These are phyloP conservation scores for Daphne laureola DNA, from an alignment of 441 rosid species.

Conservation along the genomic window DNA sequence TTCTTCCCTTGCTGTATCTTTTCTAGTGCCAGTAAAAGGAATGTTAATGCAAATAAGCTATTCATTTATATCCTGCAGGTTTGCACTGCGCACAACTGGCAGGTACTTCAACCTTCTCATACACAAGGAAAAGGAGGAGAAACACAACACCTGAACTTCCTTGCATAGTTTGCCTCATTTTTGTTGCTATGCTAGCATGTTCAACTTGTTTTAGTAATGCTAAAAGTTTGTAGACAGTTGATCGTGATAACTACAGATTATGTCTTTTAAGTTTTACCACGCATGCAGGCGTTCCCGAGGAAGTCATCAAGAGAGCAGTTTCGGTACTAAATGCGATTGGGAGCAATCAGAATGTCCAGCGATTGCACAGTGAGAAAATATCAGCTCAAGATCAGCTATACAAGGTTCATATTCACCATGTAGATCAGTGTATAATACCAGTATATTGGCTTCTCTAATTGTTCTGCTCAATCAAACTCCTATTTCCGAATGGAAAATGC, in stretches of 20 bases:
- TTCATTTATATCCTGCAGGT: slow-evolving; percentile 39
- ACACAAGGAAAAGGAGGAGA: not conserved
- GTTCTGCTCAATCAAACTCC: slow-evolving; percentile 6
- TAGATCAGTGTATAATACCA: not conserved
- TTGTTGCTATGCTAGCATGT: too few species aligned
- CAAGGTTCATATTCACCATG: slow-evolving; percentile 38
- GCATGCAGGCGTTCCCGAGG: slow-evolving; percentile 67
- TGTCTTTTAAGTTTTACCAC: too few species aligned
- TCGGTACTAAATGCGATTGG: slow-evolving; percentile 45
- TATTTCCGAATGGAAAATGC: slow-evolving; percentile 15
- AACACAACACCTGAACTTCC: too few species aligned
- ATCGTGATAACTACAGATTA: too few species aligned
- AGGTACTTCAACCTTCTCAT: slow-evolving; percentile 29
- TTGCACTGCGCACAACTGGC: slow-evolving; percentile 87
- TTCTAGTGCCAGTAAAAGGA: slow-evolving; percentile 1
- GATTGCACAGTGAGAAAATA: slow-evolving; percentile 50
- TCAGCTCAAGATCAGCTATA: slow-evolving; percentile 57
- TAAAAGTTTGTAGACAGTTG: too few species aligned
- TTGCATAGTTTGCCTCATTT: too few species aligned
- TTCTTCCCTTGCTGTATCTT: slow-evolving; percentile 9
- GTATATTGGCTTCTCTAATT: slow-evolving; percentile 4
- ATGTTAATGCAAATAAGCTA: slow-evolving; percentile 13
- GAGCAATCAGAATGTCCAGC: slow-evolving; percentile 39
- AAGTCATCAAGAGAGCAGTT: slow-evolving; percentile 79
- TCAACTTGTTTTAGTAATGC: too few species aligned